These are phyloP conservation scores for Ganoderma boninense DNA, from an alignment of 1,284 basidiomycete species.

Conservation along the genomic window DNA sequence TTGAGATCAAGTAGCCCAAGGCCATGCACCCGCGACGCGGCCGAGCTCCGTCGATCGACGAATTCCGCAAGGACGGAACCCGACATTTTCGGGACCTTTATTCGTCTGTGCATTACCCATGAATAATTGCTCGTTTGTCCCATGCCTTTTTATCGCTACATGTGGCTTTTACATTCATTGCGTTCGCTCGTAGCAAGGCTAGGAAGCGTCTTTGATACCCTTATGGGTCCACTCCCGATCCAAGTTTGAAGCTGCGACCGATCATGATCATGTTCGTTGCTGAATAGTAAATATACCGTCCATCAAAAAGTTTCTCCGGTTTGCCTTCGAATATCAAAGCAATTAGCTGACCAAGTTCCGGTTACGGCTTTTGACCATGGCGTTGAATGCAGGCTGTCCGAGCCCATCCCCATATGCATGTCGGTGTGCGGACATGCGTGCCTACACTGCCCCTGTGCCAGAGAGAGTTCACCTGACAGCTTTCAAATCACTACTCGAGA, in stretches of 20 bases:
- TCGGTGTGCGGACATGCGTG: too few species aligned
- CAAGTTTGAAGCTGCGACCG: not conserved
- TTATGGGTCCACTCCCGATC: not conserved
- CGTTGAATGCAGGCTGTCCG: too few species aligned
- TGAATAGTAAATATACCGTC: too few species aligned
- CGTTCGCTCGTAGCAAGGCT: not conserved
- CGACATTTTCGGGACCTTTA: not conserved
- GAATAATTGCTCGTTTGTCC: not conserved
- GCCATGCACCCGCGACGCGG: not conserved
- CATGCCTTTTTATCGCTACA: not conserved
- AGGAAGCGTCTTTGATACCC: not conserved
- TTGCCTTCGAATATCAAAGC: too few species aligned
- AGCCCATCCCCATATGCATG: too few species aligned
- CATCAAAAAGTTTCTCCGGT: too few species aligned
- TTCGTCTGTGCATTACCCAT: not conserved
- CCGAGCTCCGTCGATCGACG: not conserved
- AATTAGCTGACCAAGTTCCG: too few species aligned
- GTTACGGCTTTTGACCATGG: too few species aligned
- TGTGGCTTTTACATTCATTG: too few species aligned
- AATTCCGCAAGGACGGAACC: not conserved
- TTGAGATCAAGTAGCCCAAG: not conserved
- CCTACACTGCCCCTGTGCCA: too few species aligned
- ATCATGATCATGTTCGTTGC: too few species aligned
- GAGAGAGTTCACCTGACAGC: not conserved
- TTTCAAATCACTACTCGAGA: not conserved